These are phyloP conservation scores for Rhodotorula sp. DNA, from an alignment of 1,284 basidiomycete genomes.

Conservation along the genomic window DNA sequence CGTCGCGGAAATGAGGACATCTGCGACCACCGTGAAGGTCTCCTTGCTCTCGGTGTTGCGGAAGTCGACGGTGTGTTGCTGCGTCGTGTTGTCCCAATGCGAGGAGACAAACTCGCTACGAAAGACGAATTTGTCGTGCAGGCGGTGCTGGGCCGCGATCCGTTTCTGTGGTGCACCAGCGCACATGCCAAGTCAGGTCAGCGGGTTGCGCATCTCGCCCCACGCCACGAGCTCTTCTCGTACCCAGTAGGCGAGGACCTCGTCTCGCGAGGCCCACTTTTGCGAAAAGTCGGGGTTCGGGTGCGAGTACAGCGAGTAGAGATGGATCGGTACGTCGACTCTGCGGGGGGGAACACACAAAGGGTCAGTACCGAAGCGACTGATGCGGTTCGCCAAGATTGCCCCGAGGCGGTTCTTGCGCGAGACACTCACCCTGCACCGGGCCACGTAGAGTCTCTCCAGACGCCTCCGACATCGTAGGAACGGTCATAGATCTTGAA, in stretches of 20 bases:
- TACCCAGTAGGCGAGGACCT: conserved; percentile 51
- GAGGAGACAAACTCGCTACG: conserved; percentile 53
- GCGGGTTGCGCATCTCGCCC: neutral
- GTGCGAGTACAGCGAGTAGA: conserved; percentile 44
- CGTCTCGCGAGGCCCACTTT: conserved; percentile 22
- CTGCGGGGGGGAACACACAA: neutral
- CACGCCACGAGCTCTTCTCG: neutral
- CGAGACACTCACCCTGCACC: conserved; percentile 20
- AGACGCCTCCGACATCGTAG: conserved; percentile 41
- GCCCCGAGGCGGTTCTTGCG: too few relatives aligned
- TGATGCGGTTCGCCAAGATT: neutral
- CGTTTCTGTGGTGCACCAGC: conserved; percentile 44
- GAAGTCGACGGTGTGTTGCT: conserved; percentile 53
- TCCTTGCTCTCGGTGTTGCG: conserved; percentile 46
- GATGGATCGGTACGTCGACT: conserved; percentile 45
- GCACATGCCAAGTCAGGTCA: neutral
- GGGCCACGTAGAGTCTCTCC: conserved; percentile 44
- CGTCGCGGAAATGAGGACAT: conserved; percentile 55
- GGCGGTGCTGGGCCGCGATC: conserved; percentile 54
- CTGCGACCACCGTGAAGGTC: conserved; percentile 23
- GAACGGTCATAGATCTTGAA: conserved; percentile 42
- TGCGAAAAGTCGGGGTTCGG: conserved; percentile 28
- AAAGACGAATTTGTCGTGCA: conserved; percentile 53
- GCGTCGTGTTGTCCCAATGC: conserved; percentile 54
- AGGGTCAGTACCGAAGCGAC: neutral